These are phyloP conservation scores for Penicillium canescens DNA, from an alignment of 495 filamentous ascomycete genomes.

Conservation along the genomic window DNA sequence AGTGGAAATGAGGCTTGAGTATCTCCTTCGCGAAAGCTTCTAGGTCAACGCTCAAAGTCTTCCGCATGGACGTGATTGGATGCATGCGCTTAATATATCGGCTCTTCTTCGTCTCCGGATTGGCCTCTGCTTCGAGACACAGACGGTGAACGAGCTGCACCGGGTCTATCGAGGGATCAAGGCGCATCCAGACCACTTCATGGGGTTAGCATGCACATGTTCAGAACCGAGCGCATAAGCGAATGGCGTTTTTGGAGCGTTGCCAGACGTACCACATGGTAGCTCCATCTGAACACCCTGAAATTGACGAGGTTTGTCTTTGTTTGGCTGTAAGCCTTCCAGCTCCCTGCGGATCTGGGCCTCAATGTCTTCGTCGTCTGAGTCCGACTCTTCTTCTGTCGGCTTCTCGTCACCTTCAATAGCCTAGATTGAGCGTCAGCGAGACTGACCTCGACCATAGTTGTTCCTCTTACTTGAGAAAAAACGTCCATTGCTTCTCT, in stretches of 20 bases:
- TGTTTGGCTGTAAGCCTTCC: slow-evolving; percentile 57
- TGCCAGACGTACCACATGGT: slow-evolving; percentile 69
- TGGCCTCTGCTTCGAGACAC: slow-evolving; percentile 61
- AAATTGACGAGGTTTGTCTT: slow-evolving; percentile 52
- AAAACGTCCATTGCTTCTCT: slow-evolving; percentile 73
- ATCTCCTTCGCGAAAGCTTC: slow-evolving; percentile 70
- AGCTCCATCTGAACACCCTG: slow-evolving; percentile 67
- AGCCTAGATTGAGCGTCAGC: slow-evolving; percentile 11
- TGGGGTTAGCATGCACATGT: slow-evolving; percentile 36
- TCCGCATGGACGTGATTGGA: slow-evolving; percentile 72
- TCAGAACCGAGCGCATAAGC: slow-evolving; percentile 40
- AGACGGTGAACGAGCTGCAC: slow-evolving; percentile 75
- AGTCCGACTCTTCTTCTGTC: slow-evolving; percentile 37
- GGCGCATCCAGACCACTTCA: slow-evolving; percentile 43
- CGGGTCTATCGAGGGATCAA: slow-evolving; percentile 71
- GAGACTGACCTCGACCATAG: neutral
- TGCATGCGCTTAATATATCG: slow-evolving; percentile 84
- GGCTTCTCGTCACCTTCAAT: slow-evolving; percentile 30
- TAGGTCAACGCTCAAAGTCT: slow-evolving; percentile 75
- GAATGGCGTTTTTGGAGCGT: neutral
- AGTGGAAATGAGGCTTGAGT: slow-evolving; percentile 72
- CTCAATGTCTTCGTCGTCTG: slow-evolving; percentile 71
- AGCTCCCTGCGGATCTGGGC: slow-evolving; percentile 79
- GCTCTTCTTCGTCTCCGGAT: slow-evolving; percentile 56
- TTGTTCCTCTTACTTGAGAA: slow-evolving; percentile 57